Percentiles rank a stretch among this genome's conserved stretches.
phyloP scores from a whole-genome alignment of 495 filamentous ascomycete genomes.

The Filosporella fistucella region DNA sequence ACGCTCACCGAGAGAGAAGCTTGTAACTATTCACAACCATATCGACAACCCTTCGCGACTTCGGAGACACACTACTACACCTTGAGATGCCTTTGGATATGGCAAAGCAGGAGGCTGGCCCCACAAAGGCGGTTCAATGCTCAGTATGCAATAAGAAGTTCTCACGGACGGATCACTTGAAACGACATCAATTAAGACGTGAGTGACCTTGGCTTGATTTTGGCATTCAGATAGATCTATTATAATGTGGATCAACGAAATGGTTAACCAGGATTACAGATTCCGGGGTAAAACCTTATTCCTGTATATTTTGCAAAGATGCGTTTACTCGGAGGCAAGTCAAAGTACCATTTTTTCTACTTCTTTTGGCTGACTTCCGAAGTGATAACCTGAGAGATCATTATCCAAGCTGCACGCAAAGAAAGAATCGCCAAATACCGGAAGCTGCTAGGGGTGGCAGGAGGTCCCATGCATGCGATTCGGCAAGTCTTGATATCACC shows the following conservation, averaged over 20 bases:
- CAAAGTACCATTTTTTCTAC: too few species aligned
- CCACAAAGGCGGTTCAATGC: slow-evolving; percentile 8
- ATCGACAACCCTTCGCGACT: too few species aligned
- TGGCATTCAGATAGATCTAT: background rate
- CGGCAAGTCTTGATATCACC: slow-evolving; percentile 11
- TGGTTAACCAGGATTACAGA: too few species aligned
- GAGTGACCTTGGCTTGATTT: background rate
- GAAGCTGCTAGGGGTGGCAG: slow-evolving; percentile 18
- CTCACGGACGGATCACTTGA: slow-evolving; percentile 18
- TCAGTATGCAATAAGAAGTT: slow-evolving; percentile 14
- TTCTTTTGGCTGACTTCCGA: background rate
- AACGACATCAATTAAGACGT: slow-evolving; percentile 17
- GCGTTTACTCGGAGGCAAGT: slow-evolving; percentile 17
- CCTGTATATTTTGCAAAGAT: slow-evolving; percentile 17
- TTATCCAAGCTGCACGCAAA: slow-evolving; percentile 15
- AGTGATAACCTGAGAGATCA: slow-evolving; percentile 20
- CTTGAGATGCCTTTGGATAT: slow-evolving; percentile 6
- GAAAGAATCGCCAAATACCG: slow-evolving; percentile 14
- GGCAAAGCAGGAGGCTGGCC: background rate
- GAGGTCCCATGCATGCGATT: slow-evolving; percentile 18
- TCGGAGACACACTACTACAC: too few species aligned
- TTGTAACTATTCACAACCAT: too few species aligned
- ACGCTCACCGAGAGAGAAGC: too few species aligned
- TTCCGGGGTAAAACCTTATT: slow-evolving; percentile 18
- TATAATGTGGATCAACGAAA: too few species aligned